Evolutionary conservation across 1,284 basidiomycete species (phyloP), one percentile per base, ranked within the genome.

Genomic region (Ceratobasidium sp.): DNA sequence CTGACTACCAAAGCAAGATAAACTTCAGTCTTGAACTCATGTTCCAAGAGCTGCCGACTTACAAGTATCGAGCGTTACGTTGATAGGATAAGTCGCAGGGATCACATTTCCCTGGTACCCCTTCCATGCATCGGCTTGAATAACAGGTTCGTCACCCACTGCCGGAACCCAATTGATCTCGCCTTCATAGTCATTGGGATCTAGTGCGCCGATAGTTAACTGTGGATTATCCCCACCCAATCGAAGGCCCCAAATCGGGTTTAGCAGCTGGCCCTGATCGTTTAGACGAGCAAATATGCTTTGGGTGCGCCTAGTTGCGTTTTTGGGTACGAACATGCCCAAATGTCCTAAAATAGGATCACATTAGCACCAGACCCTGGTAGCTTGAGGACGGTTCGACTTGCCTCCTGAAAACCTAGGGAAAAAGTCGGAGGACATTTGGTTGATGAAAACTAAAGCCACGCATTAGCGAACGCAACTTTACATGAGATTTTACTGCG

Each of bases 151-250:
- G 46, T 77, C 73, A 39, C 42, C 53, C 13, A 77, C 15, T 10
- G 55, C 51, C 15, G 73, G 73, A 20, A 77, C 73, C 73, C 73
- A 77, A 28, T 77, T 77, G 39, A 77, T 77, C 18, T 77, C 64
- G 39, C 73, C 73, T 23, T 77, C 63, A 28, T 77, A 77, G 5
- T 77, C 73, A 18, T 67, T 58, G 5, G 73, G 73, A 33, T 77
- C 73, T 12, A 77, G 53, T 44, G 73, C 73, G 5, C 73, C 73
- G 28, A 77, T 77, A 2, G 73, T 77, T 18, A 77, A 18, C 20
- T 40, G 63, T 15, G 63, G 63, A 15, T 67, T 77, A 7, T 67
- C 63, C 6, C 73, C 73, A 20, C 63, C 73, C 49, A 77, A 18
- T 13, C 73, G 73, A 13, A 77, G 46, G n/a, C 73, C 73, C 73